phyloP scores from a whole-genome alignment of 371 early-diverging fungal species.

The Rhizopus stolonifer region DNA sequence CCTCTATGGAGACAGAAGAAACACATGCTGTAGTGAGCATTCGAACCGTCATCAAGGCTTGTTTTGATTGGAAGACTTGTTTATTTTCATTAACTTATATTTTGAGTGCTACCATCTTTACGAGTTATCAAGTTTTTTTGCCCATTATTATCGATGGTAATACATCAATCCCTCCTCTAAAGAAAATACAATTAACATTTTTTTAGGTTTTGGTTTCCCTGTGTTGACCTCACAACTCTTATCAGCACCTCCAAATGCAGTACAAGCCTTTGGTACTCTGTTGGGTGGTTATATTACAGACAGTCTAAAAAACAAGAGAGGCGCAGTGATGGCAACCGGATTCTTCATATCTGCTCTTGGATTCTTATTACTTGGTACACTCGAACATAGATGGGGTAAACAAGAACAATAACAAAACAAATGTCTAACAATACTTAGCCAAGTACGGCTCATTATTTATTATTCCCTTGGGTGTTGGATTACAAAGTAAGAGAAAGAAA shows the following conservation, averaged over 20 bases:
- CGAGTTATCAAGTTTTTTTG: conserved; percentile 23
- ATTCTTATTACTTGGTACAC: conserved; percentile 18
- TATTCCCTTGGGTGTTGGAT: conserved; percentile 24
- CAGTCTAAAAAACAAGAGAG: conserved; percentile 24
- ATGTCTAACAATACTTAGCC: conserved; percentile 4
- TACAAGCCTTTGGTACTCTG: conserved; percentile 17
- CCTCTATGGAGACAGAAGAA: conserved; percentile 4
- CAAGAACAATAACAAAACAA: not conserved
- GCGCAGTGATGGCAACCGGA: conserved; percentile 18
- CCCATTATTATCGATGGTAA: conserved; percentile 33
- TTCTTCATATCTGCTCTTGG: conserved; percentile 25
- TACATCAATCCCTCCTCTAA: too few relatives aligned
- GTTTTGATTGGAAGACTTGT: conserved; percentile 25
- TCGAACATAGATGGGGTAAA: conserved; percentile 30
- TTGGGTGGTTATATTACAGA: conserved; percentile 29
- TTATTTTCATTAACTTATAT: conserved; percentile 17
- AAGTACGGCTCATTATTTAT: conserved; percentile 21
- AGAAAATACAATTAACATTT: not conserved
- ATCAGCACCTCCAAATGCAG: conserved; percentile 38
- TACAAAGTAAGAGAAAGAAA: conserved; percentile 23
- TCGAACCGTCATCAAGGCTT: conserved; percentile 11
- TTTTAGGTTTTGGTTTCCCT: conserved; percentile 39
- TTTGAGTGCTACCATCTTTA: conserved; percentile 19
- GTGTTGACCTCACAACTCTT: conserved; percentile 37
- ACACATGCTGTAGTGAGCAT: conserved; percentile 4